These are phyloP conservation scores for Globisporangium mamillatum DNA, from an alignment of 352 stramenopile genomes.

Conservation along the genomic window DNA sequence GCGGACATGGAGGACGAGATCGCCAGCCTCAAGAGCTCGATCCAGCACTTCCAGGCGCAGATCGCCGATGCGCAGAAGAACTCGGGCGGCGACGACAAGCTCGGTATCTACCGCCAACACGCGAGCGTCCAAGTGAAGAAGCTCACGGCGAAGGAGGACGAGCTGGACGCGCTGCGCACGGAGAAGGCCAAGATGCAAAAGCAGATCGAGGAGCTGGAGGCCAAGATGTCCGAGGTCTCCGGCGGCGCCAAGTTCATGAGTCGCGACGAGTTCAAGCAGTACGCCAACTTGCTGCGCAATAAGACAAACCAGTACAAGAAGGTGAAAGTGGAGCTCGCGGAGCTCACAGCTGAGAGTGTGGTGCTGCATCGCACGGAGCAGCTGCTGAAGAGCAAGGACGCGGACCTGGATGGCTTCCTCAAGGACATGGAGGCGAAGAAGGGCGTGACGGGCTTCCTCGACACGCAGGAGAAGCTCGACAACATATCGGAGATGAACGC, in stretches of 20 bases:
- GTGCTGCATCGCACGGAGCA: conserved; percentile 91
- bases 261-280: conserved; percentile 89
- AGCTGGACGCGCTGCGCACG: conserved; percentile 65
- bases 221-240: conserved; percentile 54
- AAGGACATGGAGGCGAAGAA: conserved; percentile 82
- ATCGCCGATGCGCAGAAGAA: conserved; percentile 69
- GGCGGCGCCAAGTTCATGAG: conserved; percentile 80
- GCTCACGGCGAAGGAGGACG: conserved; percentile 85
- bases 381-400: conserved; percentile 82
- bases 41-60: conserved; percentile 64
- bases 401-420: conserved; percentile 84
- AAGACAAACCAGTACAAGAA: conserved; percentile 93
- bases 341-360: conserved; percentile 85
- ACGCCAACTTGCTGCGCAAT: conserved; percentile 84
- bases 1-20: conserved; percentile 86
- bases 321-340: conserved; percentile 83
- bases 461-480: conserved; percentile 87
- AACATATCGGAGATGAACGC: conserved; percentile 85
- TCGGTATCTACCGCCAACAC: conserved; percentile 90
- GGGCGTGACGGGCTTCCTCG: conserved; percentile 82
- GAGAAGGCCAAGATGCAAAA: conserved; percentile 60
- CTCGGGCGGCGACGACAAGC: conserved; percentile 83
- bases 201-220: conserved; percentile 74
- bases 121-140: conserved; percentile 87
- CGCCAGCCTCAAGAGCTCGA: conserved; percentile 49